Conservation (phyloP, 306 rosid species). For the Morella rubra region DNA sequence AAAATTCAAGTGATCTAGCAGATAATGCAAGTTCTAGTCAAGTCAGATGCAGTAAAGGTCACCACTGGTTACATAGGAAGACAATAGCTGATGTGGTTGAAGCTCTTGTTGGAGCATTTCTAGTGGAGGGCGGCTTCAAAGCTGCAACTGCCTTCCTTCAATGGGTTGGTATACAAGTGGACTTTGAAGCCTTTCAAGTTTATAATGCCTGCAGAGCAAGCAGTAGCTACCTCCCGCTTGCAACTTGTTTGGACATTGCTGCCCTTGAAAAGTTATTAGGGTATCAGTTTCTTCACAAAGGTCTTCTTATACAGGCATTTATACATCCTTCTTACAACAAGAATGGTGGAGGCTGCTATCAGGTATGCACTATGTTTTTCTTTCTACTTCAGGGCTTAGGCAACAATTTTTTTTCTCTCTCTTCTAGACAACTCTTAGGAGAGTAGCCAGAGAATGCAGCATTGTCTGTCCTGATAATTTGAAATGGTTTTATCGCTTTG, state of each 20-base stretch:
- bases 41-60: constrained; percentile 71
- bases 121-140: constrained; percentile 94
- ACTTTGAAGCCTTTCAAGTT: constrained; percentile 69
- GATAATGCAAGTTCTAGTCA: constrained; percentile 29
- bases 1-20: constrained; percentile 29
- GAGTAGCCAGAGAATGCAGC: background rate
- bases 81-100: constrained; percentile 88
- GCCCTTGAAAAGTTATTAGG: constrained; percentile 62
- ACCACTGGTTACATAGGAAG: constrained; percentile 83
- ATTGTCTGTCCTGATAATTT: constrained; percentile 15
- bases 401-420: constrained; percentile 18
- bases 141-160: constrained; percentile 76
- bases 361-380: constrained; percentile 45
- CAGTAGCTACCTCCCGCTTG: constrained; percentile 56
- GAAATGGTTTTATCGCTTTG: constrained; percentile 26
- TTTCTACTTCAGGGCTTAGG: constrained; percentile 16
- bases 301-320: constrained; percentile 86
- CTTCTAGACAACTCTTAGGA: constrained; percentile 14
- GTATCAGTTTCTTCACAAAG: constrained; percentile 64
- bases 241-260: constrained; percentile 45
- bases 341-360: constrained; percentile 94
- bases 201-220: constrained; percentile 54
- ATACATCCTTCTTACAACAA: constrained; percentile 88
- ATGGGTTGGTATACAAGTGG: constrained; percentile 81
- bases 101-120: constrained; percentile 90